Evolutionary conservation across 2,329 filamentous ascomycete genomes (phyloP).

Genomic region (Hymenoscyphus linearis): DNA sequence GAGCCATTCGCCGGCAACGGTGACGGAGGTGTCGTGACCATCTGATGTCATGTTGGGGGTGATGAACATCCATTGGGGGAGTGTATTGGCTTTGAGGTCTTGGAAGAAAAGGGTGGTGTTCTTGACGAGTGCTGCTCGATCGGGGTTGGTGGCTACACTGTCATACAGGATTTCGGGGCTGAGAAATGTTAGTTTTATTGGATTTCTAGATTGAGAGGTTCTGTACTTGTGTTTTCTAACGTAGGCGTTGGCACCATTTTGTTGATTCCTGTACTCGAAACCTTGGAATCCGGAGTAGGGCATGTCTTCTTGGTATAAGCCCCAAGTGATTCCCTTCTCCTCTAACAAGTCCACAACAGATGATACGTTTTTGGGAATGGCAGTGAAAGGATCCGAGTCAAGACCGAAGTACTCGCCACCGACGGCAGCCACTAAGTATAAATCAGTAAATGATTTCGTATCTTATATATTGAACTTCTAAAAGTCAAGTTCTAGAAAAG

Average conservation of each 20-base stretch:
- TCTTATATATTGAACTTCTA: not conserved
- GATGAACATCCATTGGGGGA: conserved; percentile 70
- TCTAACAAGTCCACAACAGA: conserved; percentile 66
- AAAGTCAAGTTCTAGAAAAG: not conserved
- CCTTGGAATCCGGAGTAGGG: conserved; percentile 72
- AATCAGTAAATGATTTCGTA: not conserved
- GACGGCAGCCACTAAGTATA: conserved; percentile 1
- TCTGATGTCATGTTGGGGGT: conserved; percentile 73
- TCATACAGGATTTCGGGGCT: conserved; percentile 57
- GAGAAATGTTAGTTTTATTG: conserved; percentile 1
- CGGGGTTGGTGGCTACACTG: conserved; percentile 51
- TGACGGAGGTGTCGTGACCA: conserved; percentile 69
- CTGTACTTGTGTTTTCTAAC: conserved; percentile 73
- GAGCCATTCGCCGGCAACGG: conserved; percentile 63
- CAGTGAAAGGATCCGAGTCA: conserved; percentile 51
- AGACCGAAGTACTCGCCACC: conserved; percentile 13
- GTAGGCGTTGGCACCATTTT: conserved; percentile 66
- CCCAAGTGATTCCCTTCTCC: conserved; percentile 60
- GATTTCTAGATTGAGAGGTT: not conserved
- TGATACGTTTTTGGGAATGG: conserved; percentile 54
- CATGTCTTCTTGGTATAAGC: conserved; percentile 71
- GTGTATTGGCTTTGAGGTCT: conserved; percentile 56
- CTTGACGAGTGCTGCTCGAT: conserved; percentile 65
- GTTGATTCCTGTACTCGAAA: conserved; percentile 54
- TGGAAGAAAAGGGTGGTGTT: conserved; percentile 64